Conservation (phyloP, 495 filamentous ascomycete species). For the Daldinia concentrica region DNA sequence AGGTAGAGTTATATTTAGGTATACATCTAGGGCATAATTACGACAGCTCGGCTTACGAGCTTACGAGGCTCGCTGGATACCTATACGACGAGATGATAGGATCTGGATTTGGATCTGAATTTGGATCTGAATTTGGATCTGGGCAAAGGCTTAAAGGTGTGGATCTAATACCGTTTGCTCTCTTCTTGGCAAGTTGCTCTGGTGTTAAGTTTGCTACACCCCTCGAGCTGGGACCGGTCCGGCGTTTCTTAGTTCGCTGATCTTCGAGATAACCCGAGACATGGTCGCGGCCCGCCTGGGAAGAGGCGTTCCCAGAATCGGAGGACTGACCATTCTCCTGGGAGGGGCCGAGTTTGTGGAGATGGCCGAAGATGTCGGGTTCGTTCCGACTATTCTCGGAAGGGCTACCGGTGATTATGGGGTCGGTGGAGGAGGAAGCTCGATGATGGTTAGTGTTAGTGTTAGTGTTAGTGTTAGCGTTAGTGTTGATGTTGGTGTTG, state of each 20-base stretch:
- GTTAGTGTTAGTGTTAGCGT: neutral
- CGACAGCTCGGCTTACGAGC: slow-evolving; percentile 13
- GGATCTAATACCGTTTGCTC: slow-evolving; percentile 69
- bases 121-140: neutral
- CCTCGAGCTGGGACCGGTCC: slow-evolving; percentile 55
- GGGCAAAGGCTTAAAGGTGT: neutral
- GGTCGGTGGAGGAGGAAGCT: slow-evolving; percentile 5
- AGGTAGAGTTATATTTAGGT: slow-evolving; percentile 1
- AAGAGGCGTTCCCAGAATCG: slow-evolving; percentile 23
- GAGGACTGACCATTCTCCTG: slow-evolving; percentile 34
- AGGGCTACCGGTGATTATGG: slow-evolving; percentile 1
- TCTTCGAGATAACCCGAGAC: slow-evolving; percentile 32
- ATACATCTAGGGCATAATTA: slow-evolving; percentile 4
- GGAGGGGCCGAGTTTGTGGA: slow-evolving; percentile 33
- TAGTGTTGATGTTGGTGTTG: neutral
- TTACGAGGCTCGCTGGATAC: slow-evolving; percentile 25
- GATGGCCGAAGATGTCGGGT: neutral
- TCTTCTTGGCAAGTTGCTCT: slow-evolving; percentile 76
- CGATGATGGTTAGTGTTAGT: neutral
- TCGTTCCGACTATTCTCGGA: slow-evolving; percentile 17
- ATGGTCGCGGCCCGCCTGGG: slow-evolving; percentile 15
- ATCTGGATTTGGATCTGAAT: neutral
- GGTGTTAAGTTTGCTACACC: slow-evolving; percentile 76
- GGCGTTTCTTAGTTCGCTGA: slow-evolving; percentile 50
- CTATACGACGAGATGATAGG: slow-evolving; percentile 4